A percentile compares a stretch with the other conserved stretches of the same genome.
Evolutionary conservation across 768 basidiomycete genomes (phyloP).

Genomic region (Rhodotorula kratochvilovae): DNA sequence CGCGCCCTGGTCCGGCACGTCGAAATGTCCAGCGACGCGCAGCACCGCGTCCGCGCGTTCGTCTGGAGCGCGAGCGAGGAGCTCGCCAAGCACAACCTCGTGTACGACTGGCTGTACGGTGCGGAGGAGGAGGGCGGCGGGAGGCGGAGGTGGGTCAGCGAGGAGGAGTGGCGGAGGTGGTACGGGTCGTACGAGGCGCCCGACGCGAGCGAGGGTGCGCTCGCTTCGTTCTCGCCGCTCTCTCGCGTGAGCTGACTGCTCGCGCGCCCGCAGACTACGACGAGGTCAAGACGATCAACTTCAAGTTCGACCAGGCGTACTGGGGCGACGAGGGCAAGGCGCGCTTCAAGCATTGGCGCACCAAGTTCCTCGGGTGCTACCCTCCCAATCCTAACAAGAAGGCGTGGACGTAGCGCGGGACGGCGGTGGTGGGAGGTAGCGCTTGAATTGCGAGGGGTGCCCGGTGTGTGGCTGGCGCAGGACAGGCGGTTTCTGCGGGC

Average conservation of each 20-base stretch:
- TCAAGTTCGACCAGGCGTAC: slow-evolving; percentile 64
- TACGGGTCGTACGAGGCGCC: slow-evolving; percentile 58
- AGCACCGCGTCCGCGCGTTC: slow-evolving; percentile 57
- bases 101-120: slow-evolving; percentile 49
- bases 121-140: background rate
- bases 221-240: background rate
- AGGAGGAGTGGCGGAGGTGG: slow-evolving; percentile 42
- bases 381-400: background rate
- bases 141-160: background rate
- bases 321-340: slow-evolving; percentile 63
- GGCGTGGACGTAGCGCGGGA: background rate
- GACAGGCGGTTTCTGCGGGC: too few species aligned
- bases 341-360: slow-evolving; percentile 69
- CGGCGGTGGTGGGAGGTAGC: too few species aligned
- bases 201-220: slow-evolving; percentile 57
- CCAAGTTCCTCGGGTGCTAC: slow-evolving; percentile 51
- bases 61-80: slow-evolving; percentile 67
- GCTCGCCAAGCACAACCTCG: slow-evolving; percentile 85
- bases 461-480: too few species aligned
- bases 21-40: background rate
- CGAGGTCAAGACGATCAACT: slow-evolving; percentile 72
- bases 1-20: slow-evolving; percentile 61
- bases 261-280: slow-evolving; percentile 49
- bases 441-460: too few species aligned
- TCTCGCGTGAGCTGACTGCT: too few species aligned